phyloP scores from a whole-genome alignment of 352 stramenopile genomes.

The Pythium brachiatum region DNA sequence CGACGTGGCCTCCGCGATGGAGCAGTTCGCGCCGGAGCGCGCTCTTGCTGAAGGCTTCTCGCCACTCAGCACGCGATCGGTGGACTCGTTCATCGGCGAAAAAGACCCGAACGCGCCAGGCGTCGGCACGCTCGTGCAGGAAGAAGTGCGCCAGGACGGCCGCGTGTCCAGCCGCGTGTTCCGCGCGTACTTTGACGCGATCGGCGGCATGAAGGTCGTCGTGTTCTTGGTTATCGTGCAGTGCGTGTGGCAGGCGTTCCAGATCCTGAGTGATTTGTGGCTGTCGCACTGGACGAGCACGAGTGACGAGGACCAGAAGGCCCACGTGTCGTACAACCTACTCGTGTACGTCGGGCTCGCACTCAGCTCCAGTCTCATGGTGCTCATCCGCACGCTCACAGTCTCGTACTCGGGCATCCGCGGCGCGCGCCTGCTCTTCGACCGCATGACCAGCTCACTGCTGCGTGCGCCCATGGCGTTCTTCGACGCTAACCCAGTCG shows the following conservation, averaged over 20 bases:
- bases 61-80: slow-evolving; percentile 27
- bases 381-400: slow-evolving; percentile 55
- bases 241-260: slow-evolving; percentile 79
- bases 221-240: slow-evolving; percentile 62
- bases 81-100: slow-evolving; percentile 37
- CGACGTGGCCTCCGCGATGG: slow-evolving; percentile 12
- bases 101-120: slow-evolving; percentile 12
- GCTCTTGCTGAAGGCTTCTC: slow-evolving; percentile 35
- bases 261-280: slow-evolving; percentile 89
- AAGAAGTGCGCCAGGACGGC: slow-evolving; percentile 32
- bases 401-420: slow-evolving; percentile 57
- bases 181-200: slow-evolving; percentile 42
- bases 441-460: slow-evolving; percentile 82
- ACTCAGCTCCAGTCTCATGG: slow-evolving; percentile 46
- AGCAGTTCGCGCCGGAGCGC: slow-evolving; percentile 30
- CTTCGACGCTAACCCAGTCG: slow-evolving; percentile 91
- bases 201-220: slow-evolving; percentile 46
- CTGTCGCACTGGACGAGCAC: slow-evolving; percentile 86
- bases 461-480: slow-evolving; percentile 91
- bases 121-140: slow-evolving; percentile 25
- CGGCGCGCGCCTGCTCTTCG: slow-evolving; percentile 73
- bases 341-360: slow-evolving; percentile 60
- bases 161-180: slow-evolving; percentile 38
- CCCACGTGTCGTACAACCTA: slow-evolving; percentile 70
- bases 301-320: slow-evolving; percentile 73